Evolutionary conservation across 768 basidiomycete genomes (phyloP), one percentile per base, ranked within the genome.

Genomic region (Lactarius vividus): DNA sequence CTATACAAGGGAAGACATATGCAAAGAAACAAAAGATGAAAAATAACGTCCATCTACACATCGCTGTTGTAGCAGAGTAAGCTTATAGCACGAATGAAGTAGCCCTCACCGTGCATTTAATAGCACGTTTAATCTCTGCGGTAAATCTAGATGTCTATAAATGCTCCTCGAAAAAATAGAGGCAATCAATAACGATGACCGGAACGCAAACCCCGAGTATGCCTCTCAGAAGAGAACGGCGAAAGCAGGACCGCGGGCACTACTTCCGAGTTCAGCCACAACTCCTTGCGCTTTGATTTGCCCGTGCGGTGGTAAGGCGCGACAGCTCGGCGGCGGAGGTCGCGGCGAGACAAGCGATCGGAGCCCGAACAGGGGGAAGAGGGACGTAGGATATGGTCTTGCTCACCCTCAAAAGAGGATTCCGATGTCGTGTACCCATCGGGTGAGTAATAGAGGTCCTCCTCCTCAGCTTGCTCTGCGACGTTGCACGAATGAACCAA

Each of bases 351-450:
- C 8, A 44, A 28, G 4, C 61, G 57, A 49, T 59, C 40, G n/a
- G 65, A 33, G 4, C 42, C 26, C 9, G 6, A 35, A 29, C 18
- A 9, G 55, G 55, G 29, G 18, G 55, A 20, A 23, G 29, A 56
- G 10, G 16, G 18, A 56, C 15, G 29, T 40, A 2, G n/a, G 52
- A 35, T 46, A 29, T 26, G 9, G 39, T 66, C 61, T 16, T 35
- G 31, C 29, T 59, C 65, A 33, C 28, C 35, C 3, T 63, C 61
- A 16, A 57, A 63, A 16, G 65, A 52, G 18, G 65, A 63, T 28
- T 63, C 65, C 9, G 65, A 66, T 28, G 57, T n/a, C 5, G 52
- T 15, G 52, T 54, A 59, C 33, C 40, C 61, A 33, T 55, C 65
- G 16, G 37, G 57, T n/a, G 61, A 66, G 29, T 1, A 4, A 20